Conservation (phyloP, 1,284 basidiomycete species). For the Trametes sp. region DNA sequence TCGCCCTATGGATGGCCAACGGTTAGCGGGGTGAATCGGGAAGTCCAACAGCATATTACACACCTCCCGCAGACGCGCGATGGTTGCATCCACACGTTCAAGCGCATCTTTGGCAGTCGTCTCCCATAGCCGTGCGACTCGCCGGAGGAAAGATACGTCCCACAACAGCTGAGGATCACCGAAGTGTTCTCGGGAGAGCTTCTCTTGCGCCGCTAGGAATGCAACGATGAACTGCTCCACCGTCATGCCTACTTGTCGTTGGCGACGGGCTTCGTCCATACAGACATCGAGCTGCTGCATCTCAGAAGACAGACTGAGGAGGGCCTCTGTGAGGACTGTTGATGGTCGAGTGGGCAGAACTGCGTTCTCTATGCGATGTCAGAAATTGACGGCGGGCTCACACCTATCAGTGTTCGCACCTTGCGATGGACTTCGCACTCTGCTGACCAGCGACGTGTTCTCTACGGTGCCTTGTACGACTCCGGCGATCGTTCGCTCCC, state of each 20-base stretch:
- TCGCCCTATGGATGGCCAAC: conserved; percentile 9
- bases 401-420: neutral
- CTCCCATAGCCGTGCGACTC: conserved; percentile 22
- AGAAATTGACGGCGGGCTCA: neutral
- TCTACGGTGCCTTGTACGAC: conserved; percentile 25
- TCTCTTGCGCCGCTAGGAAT: conserved; percentile 42
- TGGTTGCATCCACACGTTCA: conserved; percentile 15
- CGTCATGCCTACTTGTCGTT: conserved; percentile 46
- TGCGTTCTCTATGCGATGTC: conserved; percentile 5
- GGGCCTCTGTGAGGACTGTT: conserved; percentile 56
- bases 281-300: conserved; percentile 61
- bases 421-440: neutral
- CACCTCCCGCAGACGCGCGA: conserved; percentile 17
- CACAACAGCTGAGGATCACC: conserved; percentile 31
- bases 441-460: neutral
- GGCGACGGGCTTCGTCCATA: conserved; percentile 45
- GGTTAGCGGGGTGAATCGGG: neutral
- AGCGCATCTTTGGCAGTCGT: neutral
- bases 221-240: conserved; percentile 51
- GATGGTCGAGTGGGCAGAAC: conserved; percentile 54
- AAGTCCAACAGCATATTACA: neutral
- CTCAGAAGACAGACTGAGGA: conserved; percentile 61
- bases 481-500: conserved; percentile 48
- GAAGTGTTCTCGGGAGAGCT: conserved; percentile 12
- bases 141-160: conserved; percentile 60